Conservation (phyloP, 78 protist species). For the Chrysochromulina tobinii region DNA sequence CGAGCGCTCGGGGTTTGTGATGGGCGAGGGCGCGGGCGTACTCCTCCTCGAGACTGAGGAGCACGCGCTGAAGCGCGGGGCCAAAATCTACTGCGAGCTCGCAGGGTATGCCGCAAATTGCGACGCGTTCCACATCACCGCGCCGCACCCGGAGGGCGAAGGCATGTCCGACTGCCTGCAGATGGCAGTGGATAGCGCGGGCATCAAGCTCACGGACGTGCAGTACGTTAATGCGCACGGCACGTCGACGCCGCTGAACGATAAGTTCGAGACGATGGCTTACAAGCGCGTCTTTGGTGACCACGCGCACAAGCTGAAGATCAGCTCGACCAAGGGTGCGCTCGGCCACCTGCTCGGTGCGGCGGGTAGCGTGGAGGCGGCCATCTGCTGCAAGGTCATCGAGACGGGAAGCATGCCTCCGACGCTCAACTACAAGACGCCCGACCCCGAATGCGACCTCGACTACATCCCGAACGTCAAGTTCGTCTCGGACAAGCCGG, state of each 20-base stretch:
- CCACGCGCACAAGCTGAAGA: background rate
- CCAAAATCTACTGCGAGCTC: conserved; percentile 34
- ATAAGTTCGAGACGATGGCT: conserved; percentile 42
- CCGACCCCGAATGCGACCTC: background rate
- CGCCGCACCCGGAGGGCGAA: conserved; percentile 37
- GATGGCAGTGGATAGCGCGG: background rate
- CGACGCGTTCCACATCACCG: conserved; percentile 48
- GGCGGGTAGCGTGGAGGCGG: conserved; percentile 38
- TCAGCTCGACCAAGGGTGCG: conserved; percentile 20
- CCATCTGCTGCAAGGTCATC: conserved; percentile 6
- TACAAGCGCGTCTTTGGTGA: conserved; percentile 6
- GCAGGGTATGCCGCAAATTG: conserved; percentile 30
- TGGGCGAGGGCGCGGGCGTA: background rate
- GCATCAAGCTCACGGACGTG: background rate
- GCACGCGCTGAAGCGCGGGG: conserved; percentile 30
- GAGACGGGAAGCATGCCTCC: background rate
- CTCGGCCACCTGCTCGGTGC: conserved; percentile 35
- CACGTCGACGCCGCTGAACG: conserved; percentile 33
- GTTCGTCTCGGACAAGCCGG: background rate
- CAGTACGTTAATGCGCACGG: conserved; percentile 42
- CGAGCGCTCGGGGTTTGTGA: background rate
- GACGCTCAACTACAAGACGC: background rate
- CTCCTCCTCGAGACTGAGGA: conserved; percentile 18
- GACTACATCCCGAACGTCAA: background rate
- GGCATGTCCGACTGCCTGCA: background rate